Base-by-base conservation (phyloP, 1,139 yeast genomes). In the Hanseniaspora sp. region DNA sequence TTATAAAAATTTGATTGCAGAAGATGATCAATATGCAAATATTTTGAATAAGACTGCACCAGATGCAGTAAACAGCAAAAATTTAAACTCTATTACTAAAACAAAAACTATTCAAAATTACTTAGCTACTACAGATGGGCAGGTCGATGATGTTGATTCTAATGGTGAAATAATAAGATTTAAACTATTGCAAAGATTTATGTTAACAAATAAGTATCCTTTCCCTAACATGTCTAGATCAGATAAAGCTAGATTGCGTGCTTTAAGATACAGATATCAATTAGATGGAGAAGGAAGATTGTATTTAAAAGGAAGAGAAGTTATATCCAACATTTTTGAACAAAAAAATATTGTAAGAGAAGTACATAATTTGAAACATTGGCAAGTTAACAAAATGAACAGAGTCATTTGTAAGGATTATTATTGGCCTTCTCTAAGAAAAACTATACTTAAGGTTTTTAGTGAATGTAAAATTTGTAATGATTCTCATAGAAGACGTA, bases 401-500 rank as follows among this genome's bases (percentile, higher is more conserved):
- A 73, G 92, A 0, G 71, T 76, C 39, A 79, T 92, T 23, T 78
- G 94, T 0, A 94, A 85, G 59, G 77, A 78, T 60, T 92, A 83
- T 62, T 95, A 87, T 66, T 92, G 97, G 96, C 78, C 88, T 1
- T 77, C 95, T 52, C 85, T 92, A 58, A 90, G 92, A 67, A 88
- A 81, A 58, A 87, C 96, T 0, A 96, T 86, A 0, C 82, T 85
- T 0, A 79, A 81, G 42, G 94, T 87, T 1, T 82, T 90, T 52
- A 75, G 83, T 56, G 78, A 80, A 57, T 92, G 98, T 65, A 72
- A 77, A 1, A 83, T 80, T 55, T 90, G 97, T 67, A 74, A 86
- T 52, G 77, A 34, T n/a, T 41, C 33, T n/a, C 53, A 49, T 17
- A 44, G 45, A 40, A 45, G 49, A 52, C 46, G 53, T 35, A 49